Conservation (phyloP, 345 rosid species). For the Jatropha curcas region DNA sequence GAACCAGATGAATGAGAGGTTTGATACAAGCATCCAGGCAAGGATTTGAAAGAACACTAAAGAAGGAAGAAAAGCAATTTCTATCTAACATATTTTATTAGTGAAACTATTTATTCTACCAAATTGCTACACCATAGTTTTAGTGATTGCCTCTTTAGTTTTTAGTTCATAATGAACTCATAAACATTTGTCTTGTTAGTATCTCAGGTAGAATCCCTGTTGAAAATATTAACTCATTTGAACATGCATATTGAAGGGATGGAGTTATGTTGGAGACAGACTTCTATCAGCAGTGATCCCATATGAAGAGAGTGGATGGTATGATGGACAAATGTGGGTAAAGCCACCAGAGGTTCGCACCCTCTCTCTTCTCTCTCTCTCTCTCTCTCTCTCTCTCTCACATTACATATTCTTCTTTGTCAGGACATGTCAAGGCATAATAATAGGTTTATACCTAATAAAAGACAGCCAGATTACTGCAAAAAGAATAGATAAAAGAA, state of each 20-base stretch:
- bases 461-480: neutral
- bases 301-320: slow-evolving; percentile 98
- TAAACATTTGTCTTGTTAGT: neutral
- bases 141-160: neutral
- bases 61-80: neutral
- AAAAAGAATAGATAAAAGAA: neutral
- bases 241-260: slow-evolving; percentile 55
- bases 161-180: neutral
- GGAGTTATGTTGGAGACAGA: slow-evolving; percentile 97
- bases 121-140: neutral
- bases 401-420: neutral
- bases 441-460: neutral
- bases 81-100: neutral
- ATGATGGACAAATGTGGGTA: slow-evolving; percentile 98
- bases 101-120: neutral
- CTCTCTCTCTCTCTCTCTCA: neutral
- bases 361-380: neutral
- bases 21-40: neutral
- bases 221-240: neutral
- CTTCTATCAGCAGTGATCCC: slow-evolving; percentile 92
- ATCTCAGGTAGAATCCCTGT: neutral
- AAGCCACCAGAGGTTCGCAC: slow-evolving; percentile 90
- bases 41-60: neutral
- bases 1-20: neutral
- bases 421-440: neutral